Evolutionary conservation across 805 yeast species (phyloP), one percentile per base, ranked within the genome.

Genomic region (Torulaspora franciscae): DNA sequence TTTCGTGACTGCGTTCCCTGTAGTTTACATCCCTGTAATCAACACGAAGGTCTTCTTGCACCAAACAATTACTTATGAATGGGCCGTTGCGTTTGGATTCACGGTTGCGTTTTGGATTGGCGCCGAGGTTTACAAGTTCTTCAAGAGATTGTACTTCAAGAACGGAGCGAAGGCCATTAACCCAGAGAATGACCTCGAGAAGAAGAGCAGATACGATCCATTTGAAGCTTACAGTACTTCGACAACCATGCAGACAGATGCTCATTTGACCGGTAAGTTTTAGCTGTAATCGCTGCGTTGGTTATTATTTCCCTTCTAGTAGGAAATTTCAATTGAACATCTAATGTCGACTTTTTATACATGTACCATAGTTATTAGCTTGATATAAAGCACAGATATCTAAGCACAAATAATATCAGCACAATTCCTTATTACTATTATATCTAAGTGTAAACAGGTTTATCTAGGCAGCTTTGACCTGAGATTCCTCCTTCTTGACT

Each of bases 1-100:
- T 1, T 76, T 83, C 49, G 64, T 75, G 10, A 74, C 87, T 2
- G 81, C 84, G 3, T 81, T 87, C 75, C 95, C 95, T 34, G 83
- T 85, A 14, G 79, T 86, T 30, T 86, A 86, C 65, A 87, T 87
- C 51, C 95, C 96, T 6, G 95, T 84, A n/a, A 85, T 87, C 59
- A 87, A 87, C 64, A 68, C 72, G 36, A 74, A 76, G 50, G 95
- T 87, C 7, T 87, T 87, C 62, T 69, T 81, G 55, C 95, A 87
- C 64, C 70, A 64, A 25, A 78, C 81, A 6, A 85, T 86, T 51
- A 75, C 81, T 7, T 80, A 79, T 66, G 95, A 86, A 68, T 87
- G 95, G 95, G 91, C 85, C 11, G 65, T 85, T 48, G 76, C 87
- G 1, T 68, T 82, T 50, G 85, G 78, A 0, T 74, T 80, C 49